Percentiles rank a stretch among this genome's conserved stretches.
Conservation (phyloP, 1,284 basidiomycete species). For the Ustanciosporium gigantosporum region DNA sequence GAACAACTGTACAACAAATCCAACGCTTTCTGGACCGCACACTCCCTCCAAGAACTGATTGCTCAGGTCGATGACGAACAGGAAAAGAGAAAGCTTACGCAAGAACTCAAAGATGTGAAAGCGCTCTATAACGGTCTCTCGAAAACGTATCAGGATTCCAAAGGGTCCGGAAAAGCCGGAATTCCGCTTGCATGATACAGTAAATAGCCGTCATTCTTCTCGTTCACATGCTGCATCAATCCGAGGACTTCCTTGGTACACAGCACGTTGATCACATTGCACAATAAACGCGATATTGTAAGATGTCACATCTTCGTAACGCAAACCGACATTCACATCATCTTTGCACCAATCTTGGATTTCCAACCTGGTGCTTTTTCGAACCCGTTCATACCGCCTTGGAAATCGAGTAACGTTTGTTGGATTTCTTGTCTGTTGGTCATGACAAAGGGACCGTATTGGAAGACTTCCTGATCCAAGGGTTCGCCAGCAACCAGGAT, state of each 20-base stretch:
- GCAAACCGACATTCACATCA: slow-evolving; percentile 11
- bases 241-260: no score
- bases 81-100: neutral
- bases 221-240: no score
- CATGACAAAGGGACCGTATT: slow-evolving; percentile 80
- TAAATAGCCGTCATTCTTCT: no score
- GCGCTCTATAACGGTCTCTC: slow-evolving; percentile 1
- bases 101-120: neutral
- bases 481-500: slow-evolving; percentile 78
- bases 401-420: slow-evolving; percentile 81
- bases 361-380: slow-evolving; percentile 86
- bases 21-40: slow-evolving; percentile 6
- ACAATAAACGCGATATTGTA: no score
- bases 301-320: no score
- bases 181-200: neutral
- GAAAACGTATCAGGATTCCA: slow-evolving; percentile 6
- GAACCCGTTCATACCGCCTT: slow-evolving; percentile 79
- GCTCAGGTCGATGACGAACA: neutral
- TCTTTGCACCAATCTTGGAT: slow-evolving; percentile 69
- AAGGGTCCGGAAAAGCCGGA: neutral
- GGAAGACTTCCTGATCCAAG: slow-evolving; percentile 81
- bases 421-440: slow-evolving; percentile 78
- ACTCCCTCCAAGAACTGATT: slow-evolving; percentile 3
- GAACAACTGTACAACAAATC: slow-evolving; percentile 6
- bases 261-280: no score